Conservation (phyloP, 768 basidiomycete species). For the Tephrocybe rancida region DNA sequence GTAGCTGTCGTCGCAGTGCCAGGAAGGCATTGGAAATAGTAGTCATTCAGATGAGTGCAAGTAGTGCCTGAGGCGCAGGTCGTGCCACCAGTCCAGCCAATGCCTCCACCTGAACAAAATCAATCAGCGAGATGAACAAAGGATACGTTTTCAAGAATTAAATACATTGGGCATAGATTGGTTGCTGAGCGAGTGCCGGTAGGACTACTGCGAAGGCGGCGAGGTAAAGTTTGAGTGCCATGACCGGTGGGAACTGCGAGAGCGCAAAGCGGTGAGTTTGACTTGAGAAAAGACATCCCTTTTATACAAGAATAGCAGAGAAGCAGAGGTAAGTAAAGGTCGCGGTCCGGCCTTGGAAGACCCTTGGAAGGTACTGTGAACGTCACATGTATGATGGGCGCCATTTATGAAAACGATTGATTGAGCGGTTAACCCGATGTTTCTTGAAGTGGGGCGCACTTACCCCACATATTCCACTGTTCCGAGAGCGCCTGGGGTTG, state of each 20-base stretch:
- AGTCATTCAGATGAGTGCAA: constrained; percentile 33
- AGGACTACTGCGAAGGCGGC: constrained; percentile 26
- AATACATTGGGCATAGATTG: constrained; percentile 32
- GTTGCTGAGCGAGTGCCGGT: constrained; percentile 30
- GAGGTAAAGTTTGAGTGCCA: constrained; percentile 26
- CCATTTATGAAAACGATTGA: not conserved
- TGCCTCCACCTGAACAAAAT: constrained; percentile 33
- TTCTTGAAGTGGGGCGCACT: not conserved
- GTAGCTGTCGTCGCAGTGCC: constrained; percentile 23
- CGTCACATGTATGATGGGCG: constrained; percentile 13
- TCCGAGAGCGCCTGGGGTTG: no score
- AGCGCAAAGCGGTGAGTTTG: not conserved
- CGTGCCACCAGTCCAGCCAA: constrained; percentile 36
- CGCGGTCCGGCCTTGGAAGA: not conserved
- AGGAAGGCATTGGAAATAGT: constrained; percentile 37
- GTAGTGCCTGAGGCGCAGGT: constrained; percentile 34
- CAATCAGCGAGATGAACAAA: not conserved
- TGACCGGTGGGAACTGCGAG: constrained; percentile 7
- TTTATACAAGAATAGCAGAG: constrained; percentile 2
- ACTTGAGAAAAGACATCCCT: not conserved
- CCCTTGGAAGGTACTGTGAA: not conserved
- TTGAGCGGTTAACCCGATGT: constrained; percentile 11
- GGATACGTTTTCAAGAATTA: constrained; percentile 6
- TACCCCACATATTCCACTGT: not conserved
- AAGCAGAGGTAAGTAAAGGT: not conserved